phyloP scores from a whole-genome alignment of 495 filamentous ascomycete species.

The Penicillium egyptiacum region DNA sequence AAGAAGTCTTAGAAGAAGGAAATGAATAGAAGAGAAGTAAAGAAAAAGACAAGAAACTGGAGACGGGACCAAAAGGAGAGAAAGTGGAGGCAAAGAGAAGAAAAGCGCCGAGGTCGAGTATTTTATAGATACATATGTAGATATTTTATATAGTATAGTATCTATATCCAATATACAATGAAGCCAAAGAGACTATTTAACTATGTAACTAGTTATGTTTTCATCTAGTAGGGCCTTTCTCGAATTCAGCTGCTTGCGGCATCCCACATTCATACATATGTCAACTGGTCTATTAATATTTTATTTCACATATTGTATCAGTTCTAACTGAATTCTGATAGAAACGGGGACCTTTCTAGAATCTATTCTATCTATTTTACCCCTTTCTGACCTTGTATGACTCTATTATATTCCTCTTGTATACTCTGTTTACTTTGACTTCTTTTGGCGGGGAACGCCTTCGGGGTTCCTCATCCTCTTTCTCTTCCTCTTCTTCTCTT shows the following conservation, averaged over 20 bases:
- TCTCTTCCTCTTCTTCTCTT: background rate
- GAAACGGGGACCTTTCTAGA: slow-evolving; percentile 1
- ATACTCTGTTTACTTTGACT: background rate
- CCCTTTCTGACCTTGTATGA: slow-evolving; percentile 2
- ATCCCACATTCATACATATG: background rate
- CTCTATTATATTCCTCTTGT: background rate
- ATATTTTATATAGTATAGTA: too few species aligned
- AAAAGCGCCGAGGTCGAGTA: slow-evolving; percentile 14
- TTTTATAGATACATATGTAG: too few species aligned
- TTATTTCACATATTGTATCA: background rate
- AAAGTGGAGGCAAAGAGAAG: slow-evolving; percentile 14
- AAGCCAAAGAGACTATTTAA: background rate
- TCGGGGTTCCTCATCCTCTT: background rate
- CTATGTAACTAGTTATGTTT: too few species aligned
- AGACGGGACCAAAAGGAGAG: slow-evolving; percentile 11
- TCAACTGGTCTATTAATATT: background rate
- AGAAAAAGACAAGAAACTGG: slow-evolving; percentile 5
- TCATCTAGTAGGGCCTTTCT: background rate
- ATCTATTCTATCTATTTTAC: background rate
- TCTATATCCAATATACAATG: background rate
- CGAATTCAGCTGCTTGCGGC: slow-evolving; percentile 26
- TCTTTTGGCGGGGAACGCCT: slow-evolving; percentile 1
- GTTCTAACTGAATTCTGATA: slow-evolving; percentile 3
- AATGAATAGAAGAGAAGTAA: slow-evolving; percentile 6
- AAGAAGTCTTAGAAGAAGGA: background rate